Percentiles rank a stretch among this genome's conserved stretches.
phyloP scores from a whole-genome alignment of 768 basidiomycete genomes.

The Rhizopogon roseolus region DNA sequence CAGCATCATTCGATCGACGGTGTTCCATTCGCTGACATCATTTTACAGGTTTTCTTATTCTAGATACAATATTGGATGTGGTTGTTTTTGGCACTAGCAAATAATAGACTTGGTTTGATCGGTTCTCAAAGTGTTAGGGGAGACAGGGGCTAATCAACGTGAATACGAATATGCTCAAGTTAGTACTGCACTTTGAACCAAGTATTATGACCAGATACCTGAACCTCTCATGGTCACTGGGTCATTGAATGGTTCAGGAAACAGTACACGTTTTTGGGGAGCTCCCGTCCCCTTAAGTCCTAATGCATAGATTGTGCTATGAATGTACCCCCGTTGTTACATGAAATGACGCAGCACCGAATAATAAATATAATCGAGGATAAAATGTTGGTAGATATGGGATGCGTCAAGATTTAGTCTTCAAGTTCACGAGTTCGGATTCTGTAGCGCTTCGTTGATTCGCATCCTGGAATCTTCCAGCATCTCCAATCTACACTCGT shows the following conservation, averaged over 20 bases:
- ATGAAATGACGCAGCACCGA: too few relatives aligned
- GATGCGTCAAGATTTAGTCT: neutral
- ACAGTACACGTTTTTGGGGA: too few relatives aligned
- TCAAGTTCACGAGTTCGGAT: neutral
- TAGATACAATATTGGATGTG: slow-evolving; percentile 10
- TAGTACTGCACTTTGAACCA: too few relatives aligned
- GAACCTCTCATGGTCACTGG: too few relatives aligned
- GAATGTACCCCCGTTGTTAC: too few relatives aligned
- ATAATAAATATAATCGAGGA: neutral
- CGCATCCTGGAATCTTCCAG: slow-evolving; percentile 50
- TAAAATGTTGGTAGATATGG: neutral
- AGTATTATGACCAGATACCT: too few relatives aligned
- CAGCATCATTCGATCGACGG: neutral
- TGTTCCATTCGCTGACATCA: slow-evolving; percentile 9
- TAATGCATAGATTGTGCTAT: too few relatives aligned
- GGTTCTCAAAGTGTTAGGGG: too few relatives aligned
- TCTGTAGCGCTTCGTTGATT: slow-evolving; percentile 15
- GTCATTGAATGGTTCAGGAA: too few relatives aligned
- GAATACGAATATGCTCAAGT: neutral
- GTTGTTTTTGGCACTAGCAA: too few relatives aligned
- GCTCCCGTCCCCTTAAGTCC: too few relatives aligned
- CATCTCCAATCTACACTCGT: slow-evolving; percentile 64
- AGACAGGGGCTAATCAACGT: too few relatives aligned
- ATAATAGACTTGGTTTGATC: neutral
- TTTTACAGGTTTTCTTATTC: slow-evolving; percentile 37